phyloP scores from a whole-genome alignment of 495 filamentous ascomycete species.

The Hypoxylon trugodes region DNA sequence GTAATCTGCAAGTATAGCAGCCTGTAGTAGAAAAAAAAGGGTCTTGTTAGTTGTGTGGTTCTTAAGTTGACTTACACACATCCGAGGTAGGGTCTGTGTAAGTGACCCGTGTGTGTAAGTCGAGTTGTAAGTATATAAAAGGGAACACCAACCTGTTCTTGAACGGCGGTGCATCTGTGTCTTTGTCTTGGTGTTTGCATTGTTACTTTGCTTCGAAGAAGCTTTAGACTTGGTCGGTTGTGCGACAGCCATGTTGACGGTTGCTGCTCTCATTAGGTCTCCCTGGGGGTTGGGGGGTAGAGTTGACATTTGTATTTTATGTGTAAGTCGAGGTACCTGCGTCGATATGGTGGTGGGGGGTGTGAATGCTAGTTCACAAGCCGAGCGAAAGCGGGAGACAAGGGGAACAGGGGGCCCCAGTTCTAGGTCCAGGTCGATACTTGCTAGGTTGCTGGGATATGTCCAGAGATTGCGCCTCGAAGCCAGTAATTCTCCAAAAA shows the following conservation, averaged over 20 bases:
- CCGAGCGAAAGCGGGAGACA: conserved; percentile 56
- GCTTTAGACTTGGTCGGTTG: conserved; percentile 63
- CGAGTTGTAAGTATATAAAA: conserved; percentile 16
- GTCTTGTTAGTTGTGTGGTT: conserved; percentile 35
- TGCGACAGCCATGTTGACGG: conserved; percentile 66
- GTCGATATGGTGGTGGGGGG: conserved; percentile 53
- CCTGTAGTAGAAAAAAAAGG: conserved; percentile 66
- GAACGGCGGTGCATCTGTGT: conserved; percentile 91
- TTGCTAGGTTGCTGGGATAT: conserved; percentile 42
- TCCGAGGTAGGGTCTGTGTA: conserved; percentile 22
- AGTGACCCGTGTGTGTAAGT: conserved; percentile 45
- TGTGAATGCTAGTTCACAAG: conserved; percentile 47
- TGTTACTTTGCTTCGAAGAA: conserved; percentile 59
- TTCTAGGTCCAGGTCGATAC: conserved; percentile 51
- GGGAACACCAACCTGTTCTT: conserved; percentile 77
- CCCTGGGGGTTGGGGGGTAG: conserved; percentile 64
- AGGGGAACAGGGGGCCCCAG: conserved; percentile 47
- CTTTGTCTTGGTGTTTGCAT: conserved; percentile 66
- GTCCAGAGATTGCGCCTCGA: conserved; percentile 35
- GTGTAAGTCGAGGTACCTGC: conserved; percentile 50
- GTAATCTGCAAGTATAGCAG: conserved; percentile 95
- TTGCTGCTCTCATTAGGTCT: conserved; percentile 59
- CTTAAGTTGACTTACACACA: conserved; percentile 35
- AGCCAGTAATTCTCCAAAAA: conserved; percentile 40
- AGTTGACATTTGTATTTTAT: conserved; percentile 68